Conservation (phyloP, 139 green algal species). For the Chlorella vulgaris region DNA sequence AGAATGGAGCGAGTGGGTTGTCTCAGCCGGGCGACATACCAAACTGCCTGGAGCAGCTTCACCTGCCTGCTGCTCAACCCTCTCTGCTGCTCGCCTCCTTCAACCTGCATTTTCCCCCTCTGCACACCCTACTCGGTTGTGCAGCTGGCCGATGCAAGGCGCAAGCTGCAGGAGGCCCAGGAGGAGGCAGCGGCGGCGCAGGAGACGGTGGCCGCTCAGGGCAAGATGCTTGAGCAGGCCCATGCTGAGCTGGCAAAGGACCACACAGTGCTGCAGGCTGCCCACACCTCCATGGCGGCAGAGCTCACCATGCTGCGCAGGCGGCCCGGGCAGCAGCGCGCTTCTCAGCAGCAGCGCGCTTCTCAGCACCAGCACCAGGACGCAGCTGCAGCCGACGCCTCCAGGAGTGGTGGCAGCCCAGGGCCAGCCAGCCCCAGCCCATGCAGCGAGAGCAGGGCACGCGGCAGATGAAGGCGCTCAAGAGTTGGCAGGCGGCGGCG, state of each 20-base stretch:
- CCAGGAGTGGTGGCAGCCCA: too few relatives aligned
- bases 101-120: background rate
- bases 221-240: background rate
- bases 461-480: too few relatives aligned
- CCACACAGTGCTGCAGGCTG: background rate
- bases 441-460: too few relatives aligned
- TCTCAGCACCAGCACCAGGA: too few relatives aligned
- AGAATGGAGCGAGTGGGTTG: too few relatives aligned
- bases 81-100: too few relatives aligned
- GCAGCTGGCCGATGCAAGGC: conserved; percentile 10
- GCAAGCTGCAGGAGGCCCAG: background rate
- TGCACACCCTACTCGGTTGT: background rate
- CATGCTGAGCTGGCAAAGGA: background rate
- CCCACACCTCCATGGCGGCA: conserved; percentile 5
- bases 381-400: background rate
- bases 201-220: background rate
- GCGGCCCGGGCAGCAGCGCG: background rate
- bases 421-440: too few relatives aligned
- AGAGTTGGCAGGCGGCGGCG: too few relatives aligned
- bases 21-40: too few relatives aligned
- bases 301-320: conserved; percentile 2
- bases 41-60: too few relatives aligned
- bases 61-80: too few relatives aligned
- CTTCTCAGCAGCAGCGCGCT: too few relatives aligned
- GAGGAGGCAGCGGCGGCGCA: background rate